Conservation (phyloP, 495 filamentous ascomycete genomes). For the Hypoxylon intermedium region DNA sequence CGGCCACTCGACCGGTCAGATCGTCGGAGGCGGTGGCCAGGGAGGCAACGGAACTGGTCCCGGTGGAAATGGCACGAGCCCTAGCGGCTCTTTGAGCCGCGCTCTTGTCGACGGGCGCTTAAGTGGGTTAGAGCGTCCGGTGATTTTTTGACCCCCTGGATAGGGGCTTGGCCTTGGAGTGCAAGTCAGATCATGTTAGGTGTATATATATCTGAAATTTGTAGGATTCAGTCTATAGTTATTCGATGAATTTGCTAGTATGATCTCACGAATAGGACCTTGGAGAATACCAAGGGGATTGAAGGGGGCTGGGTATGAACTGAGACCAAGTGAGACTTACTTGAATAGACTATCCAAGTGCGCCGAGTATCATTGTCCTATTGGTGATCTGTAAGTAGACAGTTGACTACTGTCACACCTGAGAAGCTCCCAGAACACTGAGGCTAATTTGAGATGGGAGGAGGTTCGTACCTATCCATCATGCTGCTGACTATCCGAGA, state of each 20-base stretch:
- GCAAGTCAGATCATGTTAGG: background rate
- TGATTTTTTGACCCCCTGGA: background rate
- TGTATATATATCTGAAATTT: background rate
- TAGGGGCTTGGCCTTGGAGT: background rate
- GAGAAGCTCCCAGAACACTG: too few species aligned
- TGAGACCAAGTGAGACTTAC: too few species aligned
- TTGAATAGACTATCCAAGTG: too few species aligned
- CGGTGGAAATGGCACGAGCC: constrained; percentile 22
- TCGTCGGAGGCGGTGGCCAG: constrained; percentile 27
- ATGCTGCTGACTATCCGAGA: too few species aligned
- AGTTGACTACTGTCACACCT: too few species aligned
- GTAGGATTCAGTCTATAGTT: background rate
- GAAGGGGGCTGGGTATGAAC: too few species aligned
- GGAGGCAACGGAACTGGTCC: constrained; percentile 23
- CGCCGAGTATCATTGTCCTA: too few species aligned
- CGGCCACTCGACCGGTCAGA: constrained; percentile 28
- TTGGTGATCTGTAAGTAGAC: too few species aligned
- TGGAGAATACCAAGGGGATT: too few species aligned
- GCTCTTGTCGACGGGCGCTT: constrained; percentile 8
- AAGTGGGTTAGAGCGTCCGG: background rate
- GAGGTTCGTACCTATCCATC: too few species aligned
- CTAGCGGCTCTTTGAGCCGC: constrained; percentile 12
- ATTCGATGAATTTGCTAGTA: background rate
- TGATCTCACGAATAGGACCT: too few species aligned
- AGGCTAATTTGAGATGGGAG: too few species aligned